phyloP scores from a whole-genome alignment of 78 protist species.

The Guillardia theta region DNA sequence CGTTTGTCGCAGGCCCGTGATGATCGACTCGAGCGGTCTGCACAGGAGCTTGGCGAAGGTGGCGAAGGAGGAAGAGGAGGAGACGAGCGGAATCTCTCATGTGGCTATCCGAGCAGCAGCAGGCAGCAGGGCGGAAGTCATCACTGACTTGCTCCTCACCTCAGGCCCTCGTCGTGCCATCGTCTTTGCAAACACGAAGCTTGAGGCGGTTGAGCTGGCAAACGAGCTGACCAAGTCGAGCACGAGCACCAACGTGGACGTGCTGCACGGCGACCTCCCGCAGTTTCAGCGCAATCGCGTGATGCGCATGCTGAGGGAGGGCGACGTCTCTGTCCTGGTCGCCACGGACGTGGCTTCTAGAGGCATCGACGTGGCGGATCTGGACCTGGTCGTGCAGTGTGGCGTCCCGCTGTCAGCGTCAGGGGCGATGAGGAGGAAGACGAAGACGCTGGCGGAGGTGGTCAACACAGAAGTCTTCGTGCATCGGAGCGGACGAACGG shows the following conservation, averaged over 20 bases:
- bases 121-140: not conserved
- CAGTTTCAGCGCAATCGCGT: not conserved
- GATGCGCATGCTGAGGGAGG: slow-evolving; percentile 29
- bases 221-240: not conserved
- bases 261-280: slow-evolving; percentile 38
- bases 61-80: not conserved
- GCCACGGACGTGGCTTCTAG: slow-evolving; percentile 71
- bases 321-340: slow-evolving; percentile 31
- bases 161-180: not conserved
- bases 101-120: not conserved
- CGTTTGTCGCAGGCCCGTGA: not conserved
- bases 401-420: not conserved
- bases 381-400: slow-evolving; percentile 21
- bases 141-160: not conserved
- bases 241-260: not conserved
- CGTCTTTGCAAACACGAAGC: not conserved
- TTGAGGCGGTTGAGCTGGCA: not conserved
- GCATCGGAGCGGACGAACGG: slow-evolving; percentile 65
- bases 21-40: too few relatives aligned
- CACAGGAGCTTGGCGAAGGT: too few relatives aligned
- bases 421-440: not conserved
- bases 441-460: not conserved
- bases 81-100: not conserved
- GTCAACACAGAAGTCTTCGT: slow-evolving; percentile 40
- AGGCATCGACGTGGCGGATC: slow-evolving; percentile 63